Evolutionary conservation across 1,139 yeast species (phyloP).

Genomic region (Cylindricascospora bacillispora): DNA sequence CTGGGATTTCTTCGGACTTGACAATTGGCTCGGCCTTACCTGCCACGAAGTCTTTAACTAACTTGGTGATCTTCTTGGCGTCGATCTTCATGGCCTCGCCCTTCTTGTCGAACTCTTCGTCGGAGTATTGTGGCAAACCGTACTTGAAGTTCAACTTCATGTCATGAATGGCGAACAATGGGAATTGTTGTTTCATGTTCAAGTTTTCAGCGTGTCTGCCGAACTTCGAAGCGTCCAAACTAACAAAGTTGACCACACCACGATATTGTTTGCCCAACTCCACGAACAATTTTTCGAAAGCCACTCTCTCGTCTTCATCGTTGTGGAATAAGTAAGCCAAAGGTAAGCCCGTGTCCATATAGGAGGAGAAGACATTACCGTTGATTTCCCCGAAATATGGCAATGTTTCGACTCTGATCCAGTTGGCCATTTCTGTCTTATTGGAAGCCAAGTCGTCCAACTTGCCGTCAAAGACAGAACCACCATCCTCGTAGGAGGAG

Average conservation of each 20-base stretch:
- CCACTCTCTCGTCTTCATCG: slow-evolving; percentile 51
- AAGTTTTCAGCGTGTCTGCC: slow-evolving; percentile 86
- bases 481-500: slow-evolving; percentile 29
- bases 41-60: slow-evolving; percentile 48
- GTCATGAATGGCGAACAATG: slow-evolving; percentile 84
- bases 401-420: slow-evolving; percentile 56
- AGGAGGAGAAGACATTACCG: slow-evolving; percentile 66
- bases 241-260: slow-evolving; percentile 79
- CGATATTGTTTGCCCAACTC: slow-evolving; percentile 62
- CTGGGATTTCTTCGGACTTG: slow-evolving; percentile 84
- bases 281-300: slow-evolving; percentile 38
- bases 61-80: slow-evolving; percentile 38
- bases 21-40: slow-evolving; percentile 62
- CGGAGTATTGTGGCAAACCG: slow-evolving; percentile 42
- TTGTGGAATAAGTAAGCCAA: slow-evolving; percentile 81
- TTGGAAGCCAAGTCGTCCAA: slow-evolving; percentile 18
- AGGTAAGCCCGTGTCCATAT: slow-evolving; percentile 64
- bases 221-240: slow-evolving; percentile 66
- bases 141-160: slow-evolving; percentile 54
- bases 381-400: slow-evolving; percentile 88
- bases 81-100: slow-evolving; percentile 23
- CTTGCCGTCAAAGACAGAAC: slow-evolving; percentile 28
- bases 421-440: slow-evolving; percentile 33
- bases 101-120: slow-evolving; percentile 23
- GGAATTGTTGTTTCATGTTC: slow-evolving; percentile 78